Base-by-base conservation (phyloP, 2,329 filamentous ascomycete genomes). In the Ophiostoma himal-ulmi region DNA sequence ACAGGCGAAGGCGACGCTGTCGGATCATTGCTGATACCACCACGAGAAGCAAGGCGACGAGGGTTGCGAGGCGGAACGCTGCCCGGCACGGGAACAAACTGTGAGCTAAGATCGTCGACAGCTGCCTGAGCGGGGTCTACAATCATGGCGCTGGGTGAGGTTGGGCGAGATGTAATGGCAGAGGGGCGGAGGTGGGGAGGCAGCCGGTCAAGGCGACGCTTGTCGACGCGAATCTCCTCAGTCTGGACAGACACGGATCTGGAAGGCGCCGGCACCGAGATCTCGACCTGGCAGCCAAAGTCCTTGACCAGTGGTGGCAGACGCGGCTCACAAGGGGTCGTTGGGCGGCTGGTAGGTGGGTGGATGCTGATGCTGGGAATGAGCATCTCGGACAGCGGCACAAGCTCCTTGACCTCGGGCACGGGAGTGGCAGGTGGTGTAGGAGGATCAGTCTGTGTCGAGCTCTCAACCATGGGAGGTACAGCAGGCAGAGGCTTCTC, bases 321-420 rank as follows among this genome's bases (percentile, higher is more conserved):
- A 6, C 89, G 84, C 68, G 90, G 89, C 74, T 90, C 87, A 67
- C 86, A 86, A 1, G 93, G 93, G 1, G 93, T 93, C 5, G 89
- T 83, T n/a, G 94, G 93, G 67, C 91, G 87, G 70, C 93, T 96
- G 3, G 85, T 88, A 0, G 95, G 94, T 41, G 95, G 95, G 75
- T 96, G 91, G 68, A 99, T 92, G 70, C 92, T 91, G 77, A 99
- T 99, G 75, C 89, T 91, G 0, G 94, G 94, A 72, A 97, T 91
- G 5, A 83, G 76, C 71, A 87, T 79, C 74, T 80, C 79, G 11
- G 68, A 52, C 10, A 72, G 26, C 0, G 70, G 60, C 14, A 71
- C n/a, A 14, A 71, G 41, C 20, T 41, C 26, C 13, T 68, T 66
- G 3, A 68, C 65, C n/a, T 52, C 48, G 20, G 72, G 68, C 44